Base-by-base conservation (phyloP, 2,329 filamentous ascomycete genomes). In the Ustilaginoidea virens region DNA sequence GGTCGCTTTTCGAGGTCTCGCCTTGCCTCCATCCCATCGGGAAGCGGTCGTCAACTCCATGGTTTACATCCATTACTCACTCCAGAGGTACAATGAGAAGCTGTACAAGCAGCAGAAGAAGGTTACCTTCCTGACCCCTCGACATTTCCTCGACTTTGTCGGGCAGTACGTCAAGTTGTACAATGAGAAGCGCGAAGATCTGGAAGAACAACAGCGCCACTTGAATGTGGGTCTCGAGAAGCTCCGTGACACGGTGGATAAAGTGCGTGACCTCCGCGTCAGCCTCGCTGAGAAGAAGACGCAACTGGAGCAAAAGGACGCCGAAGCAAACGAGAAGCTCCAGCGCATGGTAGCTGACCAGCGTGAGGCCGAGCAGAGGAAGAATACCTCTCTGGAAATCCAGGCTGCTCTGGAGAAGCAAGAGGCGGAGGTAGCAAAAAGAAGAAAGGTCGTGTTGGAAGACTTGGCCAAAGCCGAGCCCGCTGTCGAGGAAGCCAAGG, bases 221-320 rank as follows among this genome's bases (percentile, higher is more conserved):
- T 66, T 99, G 37, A 98, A 98, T 45, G 86, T 96, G 32, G 92
- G 90, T 65, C 69, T 99, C 2, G 90, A 98, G 60, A 99, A 99
- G 54, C 65, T 99, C 17, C 73, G 82, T 41, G 90, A 96, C 55
- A 98, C 90, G 2, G 86, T 96, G 14, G 85, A 93, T 54, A 96
- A 98, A 60, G 90, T 99, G 32, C 76, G 82, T 36, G 87, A 96
- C 52, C 66, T 98, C 34, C 77, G 87, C 44, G 76, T 72, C 41
- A 94, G 85, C 53, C 66, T 99, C 33, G 86, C 86, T 2, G 77
- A 92, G 55, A 98, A 98, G 69, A 92, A 94, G 59, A 74, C 69
- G 2, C 83, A 96, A 51, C 66, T 98, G 6, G 85, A 94, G 52
- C 77, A 74, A 51, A 98, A 98, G 58, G 83, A 94, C 47, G 75